phyloP scores from a whole-genome alignment of 345 rosid genomes.

The Eucalyptus urophylla region DNA sequence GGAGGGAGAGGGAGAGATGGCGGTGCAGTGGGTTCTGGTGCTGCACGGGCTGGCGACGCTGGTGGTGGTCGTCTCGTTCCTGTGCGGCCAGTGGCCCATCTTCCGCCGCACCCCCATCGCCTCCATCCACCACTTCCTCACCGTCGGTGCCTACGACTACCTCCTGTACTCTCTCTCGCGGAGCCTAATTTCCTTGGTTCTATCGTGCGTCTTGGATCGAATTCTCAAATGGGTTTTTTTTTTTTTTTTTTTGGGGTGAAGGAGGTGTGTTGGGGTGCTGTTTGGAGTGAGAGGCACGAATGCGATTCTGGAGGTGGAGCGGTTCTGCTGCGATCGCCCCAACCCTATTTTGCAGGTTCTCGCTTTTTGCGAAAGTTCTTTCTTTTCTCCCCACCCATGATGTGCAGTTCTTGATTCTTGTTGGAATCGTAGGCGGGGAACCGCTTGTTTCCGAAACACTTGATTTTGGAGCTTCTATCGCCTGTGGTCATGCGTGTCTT shows the following conservation, averaged over 20 bases:
- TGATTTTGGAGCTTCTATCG: neutral
- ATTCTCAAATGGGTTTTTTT: neutral
- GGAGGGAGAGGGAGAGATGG: constrained; percentile 26
- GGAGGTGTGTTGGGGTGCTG: constrained; percentile 46
- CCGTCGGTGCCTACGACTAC: constrained; percentile 80
- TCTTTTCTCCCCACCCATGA: neutral
- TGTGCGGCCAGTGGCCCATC: constrained; percentile 98
- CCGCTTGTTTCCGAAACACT: neutral
- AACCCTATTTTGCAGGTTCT: constrained; percentile 71
- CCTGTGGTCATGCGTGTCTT: neutral
- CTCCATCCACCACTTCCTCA: constrained; percentile 63
- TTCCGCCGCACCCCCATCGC: constrained; percentile 72
- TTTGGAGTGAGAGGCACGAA: constrained; percentile 52
- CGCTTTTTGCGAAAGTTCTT: neutral
- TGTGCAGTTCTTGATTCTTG: neutral
- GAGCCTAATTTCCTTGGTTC: neutral
- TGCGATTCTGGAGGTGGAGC: constrained; percentile 42
- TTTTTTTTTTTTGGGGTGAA: constrained; percentile 1
- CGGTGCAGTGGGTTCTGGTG: constrained; percentile 52
- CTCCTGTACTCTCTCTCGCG: constrained; percentile 29
- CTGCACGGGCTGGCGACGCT: constrained; percentile 61
- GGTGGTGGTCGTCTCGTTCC: constrained; percentile 56
- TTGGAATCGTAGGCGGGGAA: neutral
- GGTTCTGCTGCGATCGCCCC: constrained; percentile 75
- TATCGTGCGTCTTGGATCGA: neutral